Evolutionary conservation across 257 asterid genomes (phyloP).

Genomic region (Solanum chiquidenum): DNA sequence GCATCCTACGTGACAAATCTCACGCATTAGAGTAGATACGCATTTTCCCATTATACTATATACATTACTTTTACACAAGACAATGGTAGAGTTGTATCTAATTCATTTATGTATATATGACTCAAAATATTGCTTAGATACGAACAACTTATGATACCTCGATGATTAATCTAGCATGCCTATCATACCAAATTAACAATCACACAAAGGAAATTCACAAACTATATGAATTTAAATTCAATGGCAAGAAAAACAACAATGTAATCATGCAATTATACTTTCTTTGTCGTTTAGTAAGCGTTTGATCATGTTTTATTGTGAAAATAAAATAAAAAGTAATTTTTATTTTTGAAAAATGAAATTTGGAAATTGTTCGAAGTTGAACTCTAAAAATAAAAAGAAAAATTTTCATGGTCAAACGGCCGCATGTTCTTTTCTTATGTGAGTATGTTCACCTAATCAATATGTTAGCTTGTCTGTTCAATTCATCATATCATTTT

Average conservation of each 20-base stretch:
- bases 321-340: too few relatives aligned
- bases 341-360: too few relatives aligned
- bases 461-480: constrained; percentile 1
- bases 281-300: background rate
- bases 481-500: constrained; percentile 4
- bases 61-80: background rate
- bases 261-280: background rate
- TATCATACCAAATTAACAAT: background rate
- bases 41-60: background rate
- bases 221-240: background rate
- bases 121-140: background rate
- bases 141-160: background rate
- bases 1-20: background rate
- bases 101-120: background rate
- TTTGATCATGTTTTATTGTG: background rate
- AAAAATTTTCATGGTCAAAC: background rate
- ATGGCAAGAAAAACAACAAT: background rate
- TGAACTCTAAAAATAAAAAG: too few relatives aligned
- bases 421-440: background rate
- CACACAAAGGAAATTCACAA: background rate
- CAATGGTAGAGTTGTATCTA: background rate
- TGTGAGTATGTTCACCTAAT: background rate
- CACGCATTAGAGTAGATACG: too few relatives aligned
- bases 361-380: background rate
- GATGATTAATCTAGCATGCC: background rate